phyloP scores from a whole-genome alignment of 148 eudicot genomes.

The Vaccinium vitisidaea region DNA sequence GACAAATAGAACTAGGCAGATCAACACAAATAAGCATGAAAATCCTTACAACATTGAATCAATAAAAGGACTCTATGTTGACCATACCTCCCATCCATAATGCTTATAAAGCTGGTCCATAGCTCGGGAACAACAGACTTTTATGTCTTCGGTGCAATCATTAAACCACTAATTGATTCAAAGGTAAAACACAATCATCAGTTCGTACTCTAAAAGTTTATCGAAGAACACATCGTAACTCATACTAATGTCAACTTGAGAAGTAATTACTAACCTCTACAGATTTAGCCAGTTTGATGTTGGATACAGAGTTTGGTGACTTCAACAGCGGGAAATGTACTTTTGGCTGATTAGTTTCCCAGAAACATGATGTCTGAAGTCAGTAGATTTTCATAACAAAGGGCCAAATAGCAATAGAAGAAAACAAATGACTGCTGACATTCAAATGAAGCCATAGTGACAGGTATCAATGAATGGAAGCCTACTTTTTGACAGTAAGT shows the following conservation, averaged over 20 bases:
- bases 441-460: not conserved
- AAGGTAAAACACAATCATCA: not conserved
- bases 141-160: slow-evolving; percentile 74
- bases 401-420: not conserved
- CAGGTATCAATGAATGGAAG: not conserved
- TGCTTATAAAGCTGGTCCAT: slow-evolving; percentile 49
- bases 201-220: not conserved
- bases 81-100: slow-evolving; percentile 90
- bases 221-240: not conserved
- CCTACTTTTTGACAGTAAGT: not conserved
- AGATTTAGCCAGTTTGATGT: slow-evolving; percentile 71
- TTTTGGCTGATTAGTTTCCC: slow-evolving; percentile 40
- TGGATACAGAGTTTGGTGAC: slow-evolving; percentile 34
- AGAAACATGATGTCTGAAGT: slow-evolving; percentile 17
- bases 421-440: not conserved
- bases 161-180: slow-evolving; percentile 68
- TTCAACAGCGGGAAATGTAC: slow-evolving; percentile 62
- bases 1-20: not conserved
- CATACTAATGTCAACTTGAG: not conserved
- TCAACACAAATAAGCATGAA: not conserved
- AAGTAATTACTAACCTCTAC: slow-evolving; percentile 54
- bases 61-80: not conserved
- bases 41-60: not conserved
- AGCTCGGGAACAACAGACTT: slow-evolving; percentile 59
- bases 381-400: slow-evolving; percentile 1